phyloP scores from a whole-genome alignment of 2,329 filamentous ascomycete species.

The Stromatinia cepivora region DNA sequence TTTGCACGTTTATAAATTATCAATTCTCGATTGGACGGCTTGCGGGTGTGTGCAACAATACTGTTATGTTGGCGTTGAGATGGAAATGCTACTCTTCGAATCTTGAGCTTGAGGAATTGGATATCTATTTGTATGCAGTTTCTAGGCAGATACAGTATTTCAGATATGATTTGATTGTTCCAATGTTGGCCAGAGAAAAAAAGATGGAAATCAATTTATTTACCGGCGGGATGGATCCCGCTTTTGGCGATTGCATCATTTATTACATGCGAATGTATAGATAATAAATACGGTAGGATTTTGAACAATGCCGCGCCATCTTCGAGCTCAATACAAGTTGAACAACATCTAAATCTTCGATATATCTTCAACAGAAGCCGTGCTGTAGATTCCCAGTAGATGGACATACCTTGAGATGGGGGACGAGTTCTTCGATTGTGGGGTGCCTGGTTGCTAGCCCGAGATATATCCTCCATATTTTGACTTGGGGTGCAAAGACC shows the following conservation, averaged over 20 bases:
- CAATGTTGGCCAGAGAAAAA: neutral
- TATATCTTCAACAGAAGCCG: neutral
- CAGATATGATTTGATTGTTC: neutral
- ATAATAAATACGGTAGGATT: neutral
- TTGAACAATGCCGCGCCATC: neutral
- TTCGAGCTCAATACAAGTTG: neutral
- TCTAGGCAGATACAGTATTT: neutral
- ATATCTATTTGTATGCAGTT: neutral
- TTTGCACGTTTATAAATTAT: constrained; percentile 16
- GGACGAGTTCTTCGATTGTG: constrained; percentile 17
- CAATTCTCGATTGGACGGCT: constrained; percentile 7
- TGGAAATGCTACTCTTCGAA: neutral
- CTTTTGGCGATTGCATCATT: constrained; percentile 8
- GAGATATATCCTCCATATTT: neutral
- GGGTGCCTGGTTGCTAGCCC: neutral
- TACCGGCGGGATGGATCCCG: constrained; percentile 6
- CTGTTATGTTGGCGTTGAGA: neutral
- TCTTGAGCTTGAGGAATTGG: neutral
- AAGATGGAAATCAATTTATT: neutral
- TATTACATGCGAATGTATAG: neutral
- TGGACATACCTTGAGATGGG: neutral
- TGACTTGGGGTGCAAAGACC: constrained; percentile 7
- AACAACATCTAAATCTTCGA: neutral
- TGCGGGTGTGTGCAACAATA: neutral
- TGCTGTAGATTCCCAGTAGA: neutral